Percentiles rank a stretch among this genome's conserved stretches.
Conservation (phyloP, 371 early-diverging fungal species). For the Saksenaea vasiformis region DNA sequence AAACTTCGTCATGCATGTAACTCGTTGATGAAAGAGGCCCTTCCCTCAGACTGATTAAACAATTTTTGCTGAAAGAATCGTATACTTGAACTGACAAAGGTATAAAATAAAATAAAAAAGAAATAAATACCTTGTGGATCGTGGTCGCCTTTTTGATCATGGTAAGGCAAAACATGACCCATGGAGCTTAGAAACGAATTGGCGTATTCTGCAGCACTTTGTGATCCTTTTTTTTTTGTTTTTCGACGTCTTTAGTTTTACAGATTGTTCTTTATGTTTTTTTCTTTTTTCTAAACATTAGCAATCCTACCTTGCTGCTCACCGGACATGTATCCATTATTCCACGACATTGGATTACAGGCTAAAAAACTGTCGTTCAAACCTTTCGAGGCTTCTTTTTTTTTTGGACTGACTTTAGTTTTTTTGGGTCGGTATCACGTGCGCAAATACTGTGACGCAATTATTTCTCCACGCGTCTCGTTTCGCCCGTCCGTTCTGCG, state of each 20-base stretch:
- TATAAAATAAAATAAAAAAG: neutral
- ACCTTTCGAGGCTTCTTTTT: too few relatives aligned
- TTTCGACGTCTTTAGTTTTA: neutral
- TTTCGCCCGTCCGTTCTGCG: too few relatives aligned
- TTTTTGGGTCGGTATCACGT: too few relatives aligned
- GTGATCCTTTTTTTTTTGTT: too few relatives aligned
- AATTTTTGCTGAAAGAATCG: neutral
- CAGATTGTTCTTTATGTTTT: too few relatives aligned
- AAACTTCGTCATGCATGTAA: neutral
- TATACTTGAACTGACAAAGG: neutral
- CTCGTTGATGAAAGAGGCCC: neutral
- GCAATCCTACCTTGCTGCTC: slow-evolving; percentile 2
- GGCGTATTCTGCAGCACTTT: slow-evolving; percentile 44
- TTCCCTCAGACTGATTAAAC: neutral
- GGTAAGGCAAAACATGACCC: slow-evolving; percentile 26
- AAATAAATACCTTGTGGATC: neutral
- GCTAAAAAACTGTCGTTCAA: too few relatives aligned
- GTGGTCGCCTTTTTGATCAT: slow-evolving; percentile 23
- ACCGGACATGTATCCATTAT: slow-evolving; percentile 2
- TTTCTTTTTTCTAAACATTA: neutral
- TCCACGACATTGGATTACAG: slow-evolving; percentile 3
- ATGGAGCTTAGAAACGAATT: slow-evolving; percentile 50
- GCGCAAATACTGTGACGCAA: too few relatives aligned
- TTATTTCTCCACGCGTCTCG: too few relatives aligned
- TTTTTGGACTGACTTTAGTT: too few relatives aligned